Percentiles rank a stretch among this genome's conserved stretches.
phyloP scores from a whole-genome alignment of 2,329 filamentous ascomycete species.

The Fusarium pilosicola region DNA sequence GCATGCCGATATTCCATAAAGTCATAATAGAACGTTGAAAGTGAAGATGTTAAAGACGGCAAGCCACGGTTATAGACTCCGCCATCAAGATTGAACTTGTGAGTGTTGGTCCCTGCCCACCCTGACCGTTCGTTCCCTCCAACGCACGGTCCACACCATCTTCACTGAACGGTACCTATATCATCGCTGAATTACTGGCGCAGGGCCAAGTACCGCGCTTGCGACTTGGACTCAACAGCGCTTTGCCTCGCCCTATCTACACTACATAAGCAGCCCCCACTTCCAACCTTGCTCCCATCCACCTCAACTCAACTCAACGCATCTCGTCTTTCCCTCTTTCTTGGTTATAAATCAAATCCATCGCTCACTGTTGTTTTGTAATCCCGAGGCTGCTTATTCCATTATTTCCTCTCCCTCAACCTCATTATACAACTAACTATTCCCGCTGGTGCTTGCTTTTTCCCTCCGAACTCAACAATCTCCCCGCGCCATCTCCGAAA shows the following conservation, averaged over 20 bases:
- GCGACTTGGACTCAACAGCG: conserved; percentile 25
- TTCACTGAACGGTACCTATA: conserved; percentile 8
- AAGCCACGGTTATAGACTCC: conserved; percentile 15
- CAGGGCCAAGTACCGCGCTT: conserved; percentile 13
- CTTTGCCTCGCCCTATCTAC: conserved; percentile 15
- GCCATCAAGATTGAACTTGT: background rate
- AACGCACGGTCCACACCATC: conserved; percentile 30
- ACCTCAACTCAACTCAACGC: background rate
- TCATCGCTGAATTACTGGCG: background rate
- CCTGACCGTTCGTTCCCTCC: conserved; percentile 33
- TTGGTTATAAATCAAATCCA: conserved; percentile 11
- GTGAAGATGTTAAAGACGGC: conserved; percentile 1
- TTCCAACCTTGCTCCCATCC: conserved; percentile 31
- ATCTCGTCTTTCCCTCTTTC: background rate
- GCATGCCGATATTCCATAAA: background rate
- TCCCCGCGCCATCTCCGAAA: conserved; percentile 25
- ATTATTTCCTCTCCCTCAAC: background rate
- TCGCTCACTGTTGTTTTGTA: conserved; percentile 18
- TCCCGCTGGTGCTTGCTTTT: background rate
- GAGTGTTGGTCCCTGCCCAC: conserved; percentile 27
- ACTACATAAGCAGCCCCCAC: conserved; percentile 23
- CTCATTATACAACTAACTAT: background rate
- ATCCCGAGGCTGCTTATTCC: conserved; percentile 1
- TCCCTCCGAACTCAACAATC: conserved; percentile 26
- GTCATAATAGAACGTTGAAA: background rate